These are phyloP conservation scores for Penicillium sp. DNA, from an alignment of 2,329 filamentous ascomycete species.

Conservation along the genomic window DNA sequence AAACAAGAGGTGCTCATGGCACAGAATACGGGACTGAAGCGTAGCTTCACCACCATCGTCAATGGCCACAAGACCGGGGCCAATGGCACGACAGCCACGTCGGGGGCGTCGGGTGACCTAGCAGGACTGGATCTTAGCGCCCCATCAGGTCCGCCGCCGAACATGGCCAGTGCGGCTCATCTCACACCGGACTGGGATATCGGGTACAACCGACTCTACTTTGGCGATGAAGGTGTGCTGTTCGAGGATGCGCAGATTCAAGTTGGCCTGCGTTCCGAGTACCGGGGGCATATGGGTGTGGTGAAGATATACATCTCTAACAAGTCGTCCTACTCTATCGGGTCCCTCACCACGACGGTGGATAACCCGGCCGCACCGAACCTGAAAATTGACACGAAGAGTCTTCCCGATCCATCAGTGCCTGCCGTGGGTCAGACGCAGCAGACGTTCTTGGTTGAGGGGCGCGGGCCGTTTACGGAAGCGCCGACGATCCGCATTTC, in stretches of 20 bases:
- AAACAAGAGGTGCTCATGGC: slow-evolving; percentile 68
- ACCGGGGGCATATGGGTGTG: slow-evolving; percentile 88
- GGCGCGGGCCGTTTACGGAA: slow-evolving; percentile 73
- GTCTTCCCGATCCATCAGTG: slow-evolving; percentile 74
- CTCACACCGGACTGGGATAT: slow-evolving; percentile 89
- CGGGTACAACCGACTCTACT: slow-evolving; percentile 74
- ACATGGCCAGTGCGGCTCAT: slow-evolving; percentile 84
- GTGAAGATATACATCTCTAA: slow-evolving; percentile 94
- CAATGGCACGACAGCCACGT: too few species aligned
- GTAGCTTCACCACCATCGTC: slow-evolving; percentile 62
- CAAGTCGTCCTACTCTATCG: slow-evolving; percentile 75
- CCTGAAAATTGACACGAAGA: slow-evolving; percentile 78
- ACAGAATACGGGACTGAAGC: slow-evolving; percentile 72
- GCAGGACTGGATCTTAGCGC: slow-evolving; percentile 71
- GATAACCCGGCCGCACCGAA: slow-evolving; percentile 60
- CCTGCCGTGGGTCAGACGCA: slow-evolving; percentile 68
- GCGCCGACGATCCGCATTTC: slow-evolving; percentile 86
- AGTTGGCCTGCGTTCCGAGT: slow-evolving; percentile 84
- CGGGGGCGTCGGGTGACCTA: slow-evolving; percentile 60
- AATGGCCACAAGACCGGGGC: slow-evolving; percentile 36
- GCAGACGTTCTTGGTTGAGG: slow-evolving; percentile 82
- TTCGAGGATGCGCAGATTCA: slow-evolving; percentile 95
- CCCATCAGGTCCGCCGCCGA: slow-evolving; percentile 57
- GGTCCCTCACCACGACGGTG: slow-evolving; percentile 86
- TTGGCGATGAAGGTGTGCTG: slow-evolving; percentile 75